These are phyloP conservation scores for Coprinellus micaceus DNA, from an alignment of 768 basidiomycete species.

Conservation along the genomic window DNA sequence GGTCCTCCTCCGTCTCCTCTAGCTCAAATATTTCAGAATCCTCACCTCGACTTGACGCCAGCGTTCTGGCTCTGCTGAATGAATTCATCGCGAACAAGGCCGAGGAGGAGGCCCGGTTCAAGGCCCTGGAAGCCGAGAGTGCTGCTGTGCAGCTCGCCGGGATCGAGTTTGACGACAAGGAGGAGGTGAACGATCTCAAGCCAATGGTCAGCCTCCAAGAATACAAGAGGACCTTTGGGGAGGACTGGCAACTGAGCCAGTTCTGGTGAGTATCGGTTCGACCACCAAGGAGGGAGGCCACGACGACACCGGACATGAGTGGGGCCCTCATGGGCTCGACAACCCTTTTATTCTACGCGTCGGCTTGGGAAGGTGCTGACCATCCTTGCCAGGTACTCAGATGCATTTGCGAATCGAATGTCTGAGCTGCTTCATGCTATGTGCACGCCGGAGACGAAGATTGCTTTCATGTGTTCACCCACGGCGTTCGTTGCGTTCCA, in stretches of 20 bases:
- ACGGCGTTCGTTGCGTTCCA: slow-evolving; percentile 48
- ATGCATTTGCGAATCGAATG: slow-evolving; percentile 35
- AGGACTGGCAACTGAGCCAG: slow-evolving; percentile 51
- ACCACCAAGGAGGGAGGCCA: neutral
- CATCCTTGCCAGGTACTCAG: slow-evolving; percentile 36
- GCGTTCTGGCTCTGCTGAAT: slow-evolving; percentile 39
- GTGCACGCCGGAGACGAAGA: slow-evolving; percentile 28
- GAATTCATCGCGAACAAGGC: slow-evolving; percentile 36
- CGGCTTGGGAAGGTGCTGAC: neutral
- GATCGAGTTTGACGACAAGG: slow-evolving; percentile 20
- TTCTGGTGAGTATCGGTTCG: slow-evolving; percentile 46
- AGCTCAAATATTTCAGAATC: slow-evolving; percentile 23
- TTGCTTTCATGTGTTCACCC: slow-evolving; percentile 45
- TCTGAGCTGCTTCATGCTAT: slow-evolving; percentile 30
- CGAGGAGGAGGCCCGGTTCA: slow-evolving; percentile 41
- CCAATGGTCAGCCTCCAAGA: slow-evolving; percentile 43
- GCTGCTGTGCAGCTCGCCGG: slow-evolving; percentile 33
- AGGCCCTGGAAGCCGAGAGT: slow-evolving; percentile 33
- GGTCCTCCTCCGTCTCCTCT: neutral
- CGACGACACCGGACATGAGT: no score
- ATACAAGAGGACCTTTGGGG: slow-evolving; percentile 39
- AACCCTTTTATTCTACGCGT: neutral
- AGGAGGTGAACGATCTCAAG: slow-evolving; percentile 22
- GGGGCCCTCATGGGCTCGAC: neutral
- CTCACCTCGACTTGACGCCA: slow-evolving; percentile 33